Evolutionary conservation across 1,139 yeast genomes (phyloP).

Genomic region (Suhomyces anneliseae): DNA sequence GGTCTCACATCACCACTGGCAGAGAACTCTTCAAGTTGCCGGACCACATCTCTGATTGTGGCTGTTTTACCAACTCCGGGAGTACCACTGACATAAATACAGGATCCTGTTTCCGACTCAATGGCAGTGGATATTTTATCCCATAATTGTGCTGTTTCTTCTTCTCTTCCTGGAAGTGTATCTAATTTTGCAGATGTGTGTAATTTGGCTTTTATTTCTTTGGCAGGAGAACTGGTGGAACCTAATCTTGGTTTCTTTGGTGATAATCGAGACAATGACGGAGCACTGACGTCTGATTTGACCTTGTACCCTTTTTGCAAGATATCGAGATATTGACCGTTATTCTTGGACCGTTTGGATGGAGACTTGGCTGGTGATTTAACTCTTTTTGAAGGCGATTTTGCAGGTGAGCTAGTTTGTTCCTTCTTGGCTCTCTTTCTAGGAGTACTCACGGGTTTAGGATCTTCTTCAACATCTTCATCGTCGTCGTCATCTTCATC

Average conservation of each 20-base stretch:
- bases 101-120: slow-evolving; percentile 71
- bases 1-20: slow-evolving; percentile 49
- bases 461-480: slow-evolving; percentile 13
- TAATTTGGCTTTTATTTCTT: slow-evolving; percentile 55
- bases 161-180: slow-evolving; percentile 83
- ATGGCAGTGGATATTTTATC: slow-evolving; percentile 75
- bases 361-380: slow-evolving; percentile 8
- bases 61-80: slow-evolving; percentile 99
- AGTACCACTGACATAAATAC: slow-evolving; percentile 90
- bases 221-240: slow-evolving; percentile 9
- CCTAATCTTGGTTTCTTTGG: slow-evolving; percentile 18
- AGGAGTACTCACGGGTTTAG: slow-evolving; percentile 4
- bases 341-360: slow-evolving; percentile 7
- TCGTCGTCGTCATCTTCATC: slow-evolving; percentile 11
- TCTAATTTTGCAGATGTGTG: slow-evolving; percentile 49
- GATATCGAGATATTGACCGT: slow-evolving; percentile 25
- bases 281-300: slow-evolving; percentile 26
- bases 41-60: slow-evolving; percentile 82
- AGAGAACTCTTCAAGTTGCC: slow-evolving; percentile 54
- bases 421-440: slow-evolving; percentile 8
- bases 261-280: slow-evolving; percentile 26
- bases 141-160: slow-evolving; percentile 75
- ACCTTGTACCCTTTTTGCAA: slow-evolving; percentile 28
- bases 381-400: slow-evolving; percentile 4
- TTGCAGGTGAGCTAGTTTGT: slow-evolving; percentile 5